Evolutionary conservation across 257 asterid species (phyloP), one percentile per base, ranked within the genome.

Genomic region (Oldenlandia corymbosa): DNA sequence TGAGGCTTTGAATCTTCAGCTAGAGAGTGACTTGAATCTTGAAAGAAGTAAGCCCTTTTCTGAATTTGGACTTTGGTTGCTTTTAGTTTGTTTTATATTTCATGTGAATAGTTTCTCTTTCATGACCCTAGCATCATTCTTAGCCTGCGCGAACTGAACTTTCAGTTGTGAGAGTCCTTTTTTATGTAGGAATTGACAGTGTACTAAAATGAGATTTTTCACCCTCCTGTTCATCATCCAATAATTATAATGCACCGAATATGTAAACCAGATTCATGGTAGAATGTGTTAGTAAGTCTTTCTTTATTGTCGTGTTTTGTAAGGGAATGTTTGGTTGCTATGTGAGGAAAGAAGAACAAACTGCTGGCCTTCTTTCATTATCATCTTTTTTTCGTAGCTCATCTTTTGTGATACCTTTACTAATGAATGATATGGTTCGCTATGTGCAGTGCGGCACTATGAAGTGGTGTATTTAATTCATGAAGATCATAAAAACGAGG

Each of bases 381-480:
- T n/a, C 16, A 68, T 27, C 5, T 34, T n/a, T 39, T 28, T 26
- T 28, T n/a, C 27, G 37, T 23, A 42, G 10, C 48, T 66, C 24
- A 24, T 27, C 31, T 39, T 16, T 26, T 23, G 39, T 30, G 53
- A 58, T 69, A 46, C 37, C 39, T 28, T 67, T 61, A 12, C 23
- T 12, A 66, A 34, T 34, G 39, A 3, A 3, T 37, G 16, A 30
- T 54, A 46, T 62, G 58, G 41, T 32, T 18, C 43, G 50, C 56
- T 34, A 34, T 73, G 54, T 36, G 27, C 91, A 92, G 99, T 81
- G 96, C 77, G 97, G 55, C 99, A 92, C 78, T 89, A 92, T 75
- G 97, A 92, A 77, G 94, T 92, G 59, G 99, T 92, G 31, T 92
- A 87, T 77, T 76, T 92, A 63, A 87, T 92, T 66, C 99, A 89